Base-by-base conservation (phyloP, 2,329 filamentous ascomycete species). In the Aspergillus pseudoterreus region DNA sequence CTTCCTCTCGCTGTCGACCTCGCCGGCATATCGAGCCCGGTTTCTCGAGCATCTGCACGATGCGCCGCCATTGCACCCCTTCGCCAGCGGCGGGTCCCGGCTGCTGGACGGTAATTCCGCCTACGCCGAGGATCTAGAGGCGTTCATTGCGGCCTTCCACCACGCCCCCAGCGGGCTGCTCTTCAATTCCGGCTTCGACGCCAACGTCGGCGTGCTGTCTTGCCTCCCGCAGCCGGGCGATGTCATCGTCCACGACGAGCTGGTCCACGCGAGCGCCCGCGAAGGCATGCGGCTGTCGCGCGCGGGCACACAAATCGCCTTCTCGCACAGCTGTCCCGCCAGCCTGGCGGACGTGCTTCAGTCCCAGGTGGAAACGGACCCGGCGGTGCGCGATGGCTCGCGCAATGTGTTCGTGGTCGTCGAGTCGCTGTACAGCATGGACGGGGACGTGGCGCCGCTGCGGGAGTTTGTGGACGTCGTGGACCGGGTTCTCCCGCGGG, bases 341-440 rank as follows among this genome's bases (percentile, higher is more conserved):
- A 63, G 68, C 6, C 64, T 81, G 39, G 57, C 63, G 19, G 63
- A 68, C 4, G 68, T 70, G 2, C 55, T 81, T n/a, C 39, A 54
- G 11, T 44, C 53, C 0, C 52, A 74, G 10, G 53, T 68, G 0
- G 53, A 65, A 2, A 52, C 57, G 0, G 71, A 78, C 22, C 53
- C 63, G 1, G 15, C 47, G 43, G 47, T 82, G 0, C 42, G 42
- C 0, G 47, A 56, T 0, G 79, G 80, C 0, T 52, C 63, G 1
- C 64, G 63, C 0, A 84, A 82, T 56, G 76, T 90, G 2, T 87
- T 90, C 57, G 67, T 90, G n/a, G 82, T 82, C 0, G 76, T 89
- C 0, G 87, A 90, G 58, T 82, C 80, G 0, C 75, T 90, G 0
- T 92, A 94, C 67, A 91, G 87, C 65, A 94, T 94, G 89, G 88